Percentiles rank a stretch among this genome's conserved stretches.
Conservation (phyloP, 768 basidiomycete genomes). For the Chlorophyllum brunneum region DNA sequence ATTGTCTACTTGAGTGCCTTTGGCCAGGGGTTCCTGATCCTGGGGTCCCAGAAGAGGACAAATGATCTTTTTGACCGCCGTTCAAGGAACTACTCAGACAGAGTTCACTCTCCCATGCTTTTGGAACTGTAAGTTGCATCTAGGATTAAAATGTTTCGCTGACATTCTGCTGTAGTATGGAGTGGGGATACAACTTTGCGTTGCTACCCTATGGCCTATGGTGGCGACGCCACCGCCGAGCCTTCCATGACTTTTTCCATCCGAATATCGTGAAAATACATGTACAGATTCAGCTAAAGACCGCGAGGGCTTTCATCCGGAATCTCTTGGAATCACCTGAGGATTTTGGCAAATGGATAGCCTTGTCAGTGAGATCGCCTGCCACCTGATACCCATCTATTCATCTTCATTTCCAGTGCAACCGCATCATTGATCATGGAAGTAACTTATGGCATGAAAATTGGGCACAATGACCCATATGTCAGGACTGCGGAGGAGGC, state of each 20-base stretch:
- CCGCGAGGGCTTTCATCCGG: slow-evolving; percentile 23
- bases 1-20: slow-evolving; percentile 48
- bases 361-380: not conserved
- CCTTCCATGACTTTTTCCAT: slow-evolving; percentile 17
- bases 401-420: not conserved
- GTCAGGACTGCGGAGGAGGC: slow-evolving; percentile 27
- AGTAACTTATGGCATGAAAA: slow-evolving; percentile 31
- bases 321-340: slow-evolving; percentile 35
- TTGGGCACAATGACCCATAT: slow-evolving; percentile 30
- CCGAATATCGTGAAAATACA: slow-evolving; percentile 10
- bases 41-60: slow-evolving; percentile 27
- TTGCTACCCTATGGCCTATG: slow-evolving; percentile 36
- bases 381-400: not conserved
- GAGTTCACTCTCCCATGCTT: slow-evolving; percentile 42
- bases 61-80: slow-evolving; percentile 54
- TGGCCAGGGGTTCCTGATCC: slow-evolving; percentile 24
- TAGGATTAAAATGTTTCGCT: not conserved
- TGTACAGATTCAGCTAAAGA: not conserved
- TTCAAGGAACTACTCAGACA: slow-evolving; percentile 50
- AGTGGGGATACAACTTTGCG: slow-evolving; percentile 38
- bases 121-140: slow-evolving; percentile 37
- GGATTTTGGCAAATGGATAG: slow-evolving; percentile 24
- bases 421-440: slow-evolving; percentile 20
- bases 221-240: slow-evolving; percentile 44
- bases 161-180: slow-evolving; percentile 14